Evolutionary conservation across 1,284 basidiomycete species (phyloP).

Genomic region (Cutaneotrichosporon sp.): DNA sequence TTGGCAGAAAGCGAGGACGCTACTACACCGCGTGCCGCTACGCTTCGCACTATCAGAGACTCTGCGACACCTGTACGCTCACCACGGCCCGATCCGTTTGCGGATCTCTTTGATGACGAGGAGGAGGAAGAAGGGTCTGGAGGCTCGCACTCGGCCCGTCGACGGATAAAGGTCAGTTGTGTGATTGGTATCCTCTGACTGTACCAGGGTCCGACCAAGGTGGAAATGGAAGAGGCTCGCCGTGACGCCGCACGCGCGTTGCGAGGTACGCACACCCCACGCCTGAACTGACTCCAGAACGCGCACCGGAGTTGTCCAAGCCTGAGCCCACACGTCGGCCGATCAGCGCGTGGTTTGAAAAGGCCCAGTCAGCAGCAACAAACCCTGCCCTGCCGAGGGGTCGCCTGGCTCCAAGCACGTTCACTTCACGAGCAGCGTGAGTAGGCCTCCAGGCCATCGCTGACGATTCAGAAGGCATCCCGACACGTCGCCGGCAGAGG

Average conservation of each 20-base stretch:
- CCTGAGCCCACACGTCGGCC: slow-evolving; percentile 26
- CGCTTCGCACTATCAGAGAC: no score
- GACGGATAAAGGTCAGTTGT: background rate
- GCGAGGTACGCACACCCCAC: slow-evolving; percentile 22
- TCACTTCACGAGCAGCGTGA: background rate
- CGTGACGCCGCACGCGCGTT: slow-evolving; percentile 36
- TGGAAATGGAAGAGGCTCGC: slow-evolving; percentile 31
- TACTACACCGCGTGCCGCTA: no score
- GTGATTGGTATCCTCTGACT: background rate
- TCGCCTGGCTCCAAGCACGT: no score
- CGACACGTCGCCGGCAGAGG: slow-evolving; percentile 23
- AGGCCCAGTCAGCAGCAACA: slow-evolving; percentile 16
- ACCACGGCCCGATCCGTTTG: no score
- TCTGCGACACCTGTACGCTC: no score
- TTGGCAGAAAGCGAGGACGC: background rate
- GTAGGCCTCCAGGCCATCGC: background rate
- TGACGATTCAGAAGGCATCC: background rate
- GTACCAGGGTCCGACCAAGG: slow-evolving; percentile 34
- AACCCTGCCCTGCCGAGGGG: no score
- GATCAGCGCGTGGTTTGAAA: slow-evolving; percentile 31
- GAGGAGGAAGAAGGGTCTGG: background rate
- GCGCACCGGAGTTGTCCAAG: slow-evolving; percentile 22
- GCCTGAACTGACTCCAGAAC: slow-evolving; percentile 27
- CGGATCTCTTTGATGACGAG: background rate
- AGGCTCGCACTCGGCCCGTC: background rate